Percentiles rank a stretch among this genome's conserved stretches.
These are phyloP conservation scores for Candida tallmaniae DNA, from an alignment of 805 yeast species.

Conservation along the genomic window DNA sequence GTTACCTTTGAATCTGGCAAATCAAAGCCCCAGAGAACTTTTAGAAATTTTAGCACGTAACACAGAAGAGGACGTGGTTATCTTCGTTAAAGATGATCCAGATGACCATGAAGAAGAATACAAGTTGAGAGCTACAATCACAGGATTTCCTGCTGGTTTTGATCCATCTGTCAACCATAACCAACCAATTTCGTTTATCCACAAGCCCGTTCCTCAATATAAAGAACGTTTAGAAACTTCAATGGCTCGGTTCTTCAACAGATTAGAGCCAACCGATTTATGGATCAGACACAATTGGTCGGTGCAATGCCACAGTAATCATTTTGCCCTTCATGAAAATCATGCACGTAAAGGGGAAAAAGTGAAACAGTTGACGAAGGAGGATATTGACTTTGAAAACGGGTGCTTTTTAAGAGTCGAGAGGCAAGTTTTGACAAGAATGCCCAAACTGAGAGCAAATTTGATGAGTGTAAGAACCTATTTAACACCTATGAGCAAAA, in stretches of 20 bases:
- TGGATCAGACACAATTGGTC: constrained; percentile 71
- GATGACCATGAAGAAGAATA: constrained; percentile 49
- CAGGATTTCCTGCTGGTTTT: constrained; percentile 71
- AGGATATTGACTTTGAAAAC: constrained; percentile 32
- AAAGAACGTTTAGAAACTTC: constrained; percentile 48
- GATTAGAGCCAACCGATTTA: constrained; percentile 47
- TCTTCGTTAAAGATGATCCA: constrained; percentile 43
- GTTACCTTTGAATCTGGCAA: constrained; percentile 25
- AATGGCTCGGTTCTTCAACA: constrained; percentile 64
- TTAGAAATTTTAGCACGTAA: constrained; percentile 25
- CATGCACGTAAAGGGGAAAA: constrained; percentile 31
- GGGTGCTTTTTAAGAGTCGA: constrained; percentile 33
- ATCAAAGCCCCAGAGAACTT: constrained; percentile 16
- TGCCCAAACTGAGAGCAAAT: constrained; percentile 31
- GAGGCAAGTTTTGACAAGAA: constrained; percentile 32
- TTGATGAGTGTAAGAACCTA: constrained; percentile 36
- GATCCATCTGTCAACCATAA: constrained; percentile 53
- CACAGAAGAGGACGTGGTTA: constrained; percentile 61
- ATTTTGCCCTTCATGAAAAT: constrained; percentile 24
- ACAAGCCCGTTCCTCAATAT: constrained; percentile 71
- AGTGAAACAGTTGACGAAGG: constrained; percentile 16
- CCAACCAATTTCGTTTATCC: constrained; percentile 55
- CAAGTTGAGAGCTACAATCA: constrained; percentile 49
- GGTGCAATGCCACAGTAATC: constrained; percentile 52
- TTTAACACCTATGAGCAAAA: constrained; percentile 23